Evolutionary conservation across 805 yeast species (phyloP), one percentile per base, ranked within the genome.

Genomic region (Candida manassasensis): DNA sequence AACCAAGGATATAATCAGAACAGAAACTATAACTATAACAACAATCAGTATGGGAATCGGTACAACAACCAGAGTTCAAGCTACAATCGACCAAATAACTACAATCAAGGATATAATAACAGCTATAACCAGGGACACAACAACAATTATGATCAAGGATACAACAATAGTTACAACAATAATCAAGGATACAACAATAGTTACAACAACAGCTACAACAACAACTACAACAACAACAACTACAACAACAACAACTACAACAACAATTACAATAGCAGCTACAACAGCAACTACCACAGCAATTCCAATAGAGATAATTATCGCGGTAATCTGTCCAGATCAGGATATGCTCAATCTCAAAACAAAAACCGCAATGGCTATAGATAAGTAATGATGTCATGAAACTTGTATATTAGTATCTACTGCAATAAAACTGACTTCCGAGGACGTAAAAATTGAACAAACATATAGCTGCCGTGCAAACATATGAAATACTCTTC

Each of bases 311-410:
- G n/a, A n/a, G 27, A 27, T 19, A 24, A 31, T 15, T 19, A 21
- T 18, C 18, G 15, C 7, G 19, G 12, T 29, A 21, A 33, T 16
- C 34, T 22, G 21, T 32, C 31, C 10, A 33, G 43, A 25, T 36
- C 47, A 8, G 44, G 47, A 8, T 40, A 38, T 32, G 34, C 36
- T 10, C 43, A 44, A 1, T 36, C 44, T 11, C 37, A 34, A 18
- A 27, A 22, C 16, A 21, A 27, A 14, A 29, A 26, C 19, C 29
- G 39, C 21, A 37, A 37, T 27, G 29, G 29, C 14, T 38, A 38
- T 29, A 30, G 41, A 35, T 21, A 21, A 29, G 14, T 6, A 29
- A 16, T 18, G 32, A 15, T 29, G 15, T 27, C 7, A 27, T 27
- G 18, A 27, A 21, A 8, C 15, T 27, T 27, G 31, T 27, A 27